Conservation (phyloP, 768 basidiomycete genomes). For the Vararia minispora region DNA sequence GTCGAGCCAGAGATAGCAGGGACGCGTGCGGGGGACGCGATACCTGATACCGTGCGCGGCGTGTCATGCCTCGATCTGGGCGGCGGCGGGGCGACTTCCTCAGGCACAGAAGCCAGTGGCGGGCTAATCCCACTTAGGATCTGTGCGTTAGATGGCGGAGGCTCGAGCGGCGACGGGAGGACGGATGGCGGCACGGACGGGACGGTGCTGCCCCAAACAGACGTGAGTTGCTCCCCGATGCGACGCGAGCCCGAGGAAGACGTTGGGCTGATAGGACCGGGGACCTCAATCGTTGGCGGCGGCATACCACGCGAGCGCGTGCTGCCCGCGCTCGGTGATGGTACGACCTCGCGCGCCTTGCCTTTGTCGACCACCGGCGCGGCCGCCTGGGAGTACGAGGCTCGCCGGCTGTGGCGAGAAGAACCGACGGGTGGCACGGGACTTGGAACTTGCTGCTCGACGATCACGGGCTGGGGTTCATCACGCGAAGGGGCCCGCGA, state of each 20-base stretch:
- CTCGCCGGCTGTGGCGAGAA: constrained; percentile 9
- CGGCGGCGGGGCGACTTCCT: constrained; percentile 10
- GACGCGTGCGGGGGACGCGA: constrained; percentile 8
- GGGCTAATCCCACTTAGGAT: constrained; percentile 17
- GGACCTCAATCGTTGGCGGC: constrained; percentile 23
- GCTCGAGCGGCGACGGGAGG: constrained; percentile 17
- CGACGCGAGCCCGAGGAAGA: constrained; percentile 24
- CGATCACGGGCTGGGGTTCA: constrained; percentile 19
- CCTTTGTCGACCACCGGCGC: constrained; percentile 15
- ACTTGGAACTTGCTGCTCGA: constrained; percentile 16
- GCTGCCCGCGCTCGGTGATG: neutral
- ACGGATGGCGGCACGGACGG: constrained; percentile 9
- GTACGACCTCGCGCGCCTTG: constrained; percentile 17
- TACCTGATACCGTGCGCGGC: neutral
- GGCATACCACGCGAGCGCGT: constrained; percentile 17
- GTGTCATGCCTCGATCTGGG: constrained; percentile 7
- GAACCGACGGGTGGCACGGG: constrained; percentile 16
- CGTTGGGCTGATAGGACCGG: constrained; percentile 20
- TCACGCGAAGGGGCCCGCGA: constrained; percentile 46
- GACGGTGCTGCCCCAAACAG: constrained; percentile 34
- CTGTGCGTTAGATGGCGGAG: constrained; percentile 17
- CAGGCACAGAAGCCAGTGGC: constrained; percentile 12
- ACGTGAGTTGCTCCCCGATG: constrained; percentile 31
- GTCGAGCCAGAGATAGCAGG: constrained; percentile 11
- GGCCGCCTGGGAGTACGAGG: constrained; percentile 5